Conservation (phyloP, 2,329 filamentous ascomycete species). For the Dichotomopilus funicola region DNA sequence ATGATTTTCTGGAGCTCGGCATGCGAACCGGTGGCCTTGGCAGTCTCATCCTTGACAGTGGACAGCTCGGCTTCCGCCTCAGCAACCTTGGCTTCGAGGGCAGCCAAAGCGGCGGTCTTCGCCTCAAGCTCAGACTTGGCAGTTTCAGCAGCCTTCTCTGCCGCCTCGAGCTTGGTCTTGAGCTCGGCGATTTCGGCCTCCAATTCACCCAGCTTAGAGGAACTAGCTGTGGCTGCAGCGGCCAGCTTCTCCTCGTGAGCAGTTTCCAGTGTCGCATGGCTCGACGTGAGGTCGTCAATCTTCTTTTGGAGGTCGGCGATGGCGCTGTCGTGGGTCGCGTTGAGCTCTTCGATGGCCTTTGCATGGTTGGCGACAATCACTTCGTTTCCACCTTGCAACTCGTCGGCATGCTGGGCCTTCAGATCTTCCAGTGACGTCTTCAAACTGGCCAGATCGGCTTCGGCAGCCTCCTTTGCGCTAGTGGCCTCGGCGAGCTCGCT, state of each 20-base stretch:
- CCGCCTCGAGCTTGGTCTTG: constrained; percentile 41
- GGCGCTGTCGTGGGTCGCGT: constrained; percentile 42
- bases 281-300: constrained; percentile 46
- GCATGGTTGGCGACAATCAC: constrained; percentile 42
- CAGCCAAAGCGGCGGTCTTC: constrained; percentile 34
- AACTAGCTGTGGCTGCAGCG: constrained; percentile 39
- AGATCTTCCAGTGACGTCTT: constrained; percentile 47
- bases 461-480: constrained; percentile 42
- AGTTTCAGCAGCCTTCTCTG: constrained; percentile 39
- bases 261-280: constrained; percentile 40
- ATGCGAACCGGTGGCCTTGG: constrained; percentile 41
- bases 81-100: constrained; percentile 36
- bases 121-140: constrained; percentile 40
- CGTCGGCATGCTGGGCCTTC: constrained; percentile 46
- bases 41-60: constrained; percentile 36
- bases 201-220: constrained; percentile 42
- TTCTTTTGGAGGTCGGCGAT: constrained; percentile 47
- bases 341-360: constrained; percentile 44
- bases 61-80: constrained; percentile 42
- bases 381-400: constrained; percentile 41
- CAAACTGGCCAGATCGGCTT: constrained; percentile 42
- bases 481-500: constrained; percentile 43
- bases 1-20: constrained; percentile 44
- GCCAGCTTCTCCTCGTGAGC: constrained; percentile 41
- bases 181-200: constrained; percentile 48